Evolutionary conservation across 352 stramenopile genomes (phyloP).

Genomic region (Phytophthora fragariaefolia): DNA sequence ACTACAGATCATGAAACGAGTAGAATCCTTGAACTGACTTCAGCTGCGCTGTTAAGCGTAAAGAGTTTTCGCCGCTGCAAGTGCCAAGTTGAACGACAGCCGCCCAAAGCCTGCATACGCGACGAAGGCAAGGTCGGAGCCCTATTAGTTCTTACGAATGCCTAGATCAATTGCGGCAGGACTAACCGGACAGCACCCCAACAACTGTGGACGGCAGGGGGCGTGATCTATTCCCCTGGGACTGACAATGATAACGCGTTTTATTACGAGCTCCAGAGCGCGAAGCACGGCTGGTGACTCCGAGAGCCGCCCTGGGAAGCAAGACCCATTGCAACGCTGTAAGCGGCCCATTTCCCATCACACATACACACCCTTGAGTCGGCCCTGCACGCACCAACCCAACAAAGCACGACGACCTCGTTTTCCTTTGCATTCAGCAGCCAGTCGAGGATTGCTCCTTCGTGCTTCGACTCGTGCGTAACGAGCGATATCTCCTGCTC

Average conservation of each 20-base stretch:
- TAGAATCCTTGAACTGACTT: no score
- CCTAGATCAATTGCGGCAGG: background rate
- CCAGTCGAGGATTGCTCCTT: slow-evolving; percentile 35
- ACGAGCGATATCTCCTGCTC: slow-evolving; percentile 25
- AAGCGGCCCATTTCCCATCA: background rate
- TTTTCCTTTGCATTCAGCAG: slow-evolving; percentile 29
- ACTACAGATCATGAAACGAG: no score
- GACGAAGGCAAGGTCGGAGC: no score
- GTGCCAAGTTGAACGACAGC: slow-evolving; percentile 22
- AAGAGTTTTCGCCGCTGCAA: slow-evolving; percentile 26
- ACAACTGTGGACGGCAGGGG: slow-evolving; percentile 38
- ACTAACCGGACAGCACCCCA: slow-evolving; percentile 46
- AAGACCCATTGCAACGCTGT: background rate
- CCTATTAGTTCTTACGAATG: no score
- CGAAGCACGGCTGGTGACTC: slow-evolving; percentile 43
- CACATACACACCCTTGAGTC: no score
- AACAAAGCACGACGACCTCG: slow-evolving; percentile 46
- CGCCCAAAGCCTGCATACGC: slow-evolving; percentile 19
- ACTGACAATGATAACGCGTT: slow-evolving; percentile 42
- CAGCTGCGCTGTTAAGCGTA: slow-evolving; percentile 2
- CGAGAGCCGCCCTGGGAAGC: slow-evolving; percentile 30
- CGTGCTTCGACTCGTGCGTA: slow-evolving; percentile 33
- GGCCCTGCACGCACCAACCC: slow-evolving; percentile 48
- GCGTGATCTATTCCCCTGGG: slow-evolving; percentile 43
- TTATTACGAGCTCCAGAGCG: slow-evolving; percentile 40